phyloP scores from a whole-genome alignment of 352 stramenopile genomes.

The Pythium aquatile region DNA sequence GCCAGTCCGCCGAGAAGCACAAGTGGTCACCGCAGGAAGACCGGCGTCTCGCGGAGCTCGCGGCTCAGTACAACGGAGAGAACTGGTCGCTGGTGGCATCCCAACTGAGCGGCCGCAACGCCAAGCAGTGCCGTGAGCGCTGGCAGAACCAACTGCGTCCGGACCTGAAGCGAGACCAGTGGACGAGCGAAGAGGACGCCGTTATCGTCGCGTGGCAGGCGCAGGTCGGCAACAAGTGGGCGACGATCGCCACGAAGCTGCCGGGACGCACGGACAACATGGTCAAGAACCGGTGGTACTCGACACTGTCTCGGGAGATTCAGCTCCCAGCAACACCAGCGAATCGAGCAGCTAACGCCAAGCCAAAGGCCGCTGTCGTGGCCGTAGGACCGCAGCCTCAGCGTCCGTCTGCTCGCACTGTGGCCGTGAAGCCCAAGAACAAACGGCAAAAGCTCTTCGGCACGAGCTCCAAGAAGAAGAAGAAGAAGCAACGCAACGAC shows the following conservation, averaged over 20 bases:
- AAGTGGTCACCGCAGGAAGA: constrained; percentile 54
- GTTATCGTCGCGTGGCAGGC: constrained; percentile 21
- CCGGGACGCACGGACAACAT: constrained; percentile 50
- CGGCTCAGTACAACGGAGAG: constrained; percentile 37
- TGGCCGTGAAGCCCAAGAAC: not conserved
- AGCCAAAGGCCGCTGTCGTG: not conserved
- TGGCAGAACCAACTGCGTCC: constrained; percentile 30
- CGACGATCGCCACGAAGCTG: constrained; percentile 43
- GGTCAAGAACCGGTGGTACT: constrained; percentile 65
- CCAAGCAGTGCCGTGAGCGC: constrained; percentile 74
- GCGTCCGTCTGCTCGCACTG: not conserved
- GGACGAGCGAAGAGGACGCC: constrained; percentile 26
- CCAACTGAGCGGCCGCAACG: constrained; percentile 50
- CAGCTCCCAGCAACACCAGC: not conserved
- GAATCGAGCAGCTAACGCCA: not conserved
- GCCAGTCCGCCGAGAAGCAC: constrained; percentile 22
- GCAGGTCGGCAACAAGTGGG: constrained; percentile 50
- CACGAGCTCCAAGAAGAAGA: not conserved
- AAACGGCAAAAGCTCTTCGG: not conserved
- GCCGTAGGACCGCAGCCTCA: no score
- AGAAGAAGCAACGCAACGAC: not conserved
- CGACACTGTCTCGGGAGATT: constrained; percentile 12
- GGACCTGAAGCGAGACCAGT: constrained; percentile 28
- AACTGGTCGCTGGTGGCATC: constrained; percentile 64
- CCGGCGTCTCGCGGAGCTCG: constrained; percentile 31